Base-by-base conservation (phyloP, 192 early-diverging fungal species). In the Jimgerdemannia flammicorona region DNA sequence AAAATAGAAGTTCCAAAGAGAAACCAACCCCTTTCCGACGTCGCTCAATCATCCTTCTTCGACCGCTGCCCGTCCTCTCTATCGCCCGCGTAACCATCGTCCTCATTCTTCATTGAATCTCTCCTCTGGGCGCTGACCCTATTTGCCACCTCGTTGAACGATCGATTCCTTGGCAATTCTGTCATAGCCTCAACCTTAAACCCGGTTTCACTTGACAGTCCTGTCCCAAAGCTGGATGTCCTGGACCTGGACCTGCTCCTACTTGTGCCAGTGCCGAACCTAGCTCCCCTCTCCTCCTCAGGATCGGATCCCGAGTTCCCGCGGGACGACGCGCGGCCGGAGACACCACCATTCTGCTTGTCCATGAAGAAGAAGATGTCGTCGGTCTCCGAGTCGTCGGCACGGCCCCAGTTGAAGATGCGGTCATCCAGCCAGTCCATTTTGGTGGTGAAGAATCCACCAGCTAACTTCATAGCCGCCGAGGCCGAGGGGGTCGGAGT, bases 341-440 rank as follows among this genome's bases (percentile, higher is more conserved):
- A 78, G 41, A 83, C 72, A 4, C 78, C 77, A 11, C 85, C 85
- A 1, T 1, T 29, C 41, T 82, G 78, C 43, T 81, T 81, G 67
- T 87, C 87, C 43, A 89, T 66, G 75, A 87, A 87, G 73, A 81
- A 87, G 64, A 84, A 80, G 3, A 78, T 79, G 69, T 87, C 88
- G 59, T 89, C 88, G 2, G 78, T 74, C 78, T 89, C 88, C 19
- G 85, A 84, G 19, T 86, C 86, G 42, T 78, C 85, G 3, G 74
- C 69, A 8, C 80, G 74, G 64, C 83, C 81, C 88, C 86, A 89
- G n/a, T 86, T 86, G 67, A 89, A 89, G 3, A 87, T 80, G 43
- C 84, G 83, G 80, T 89, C 86, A 64, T 86, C 87, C 66, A 81
- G 69, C 88, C 78, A 89, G 68, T 86, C 78, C 79, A 79, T 82